Percentiles rank a stretch among this genome's conserved stretches.
Evolutionary conservation across 805 yeast genomes (phyloP).

Genomic region (Yarrowia alimentaria): DNA sequence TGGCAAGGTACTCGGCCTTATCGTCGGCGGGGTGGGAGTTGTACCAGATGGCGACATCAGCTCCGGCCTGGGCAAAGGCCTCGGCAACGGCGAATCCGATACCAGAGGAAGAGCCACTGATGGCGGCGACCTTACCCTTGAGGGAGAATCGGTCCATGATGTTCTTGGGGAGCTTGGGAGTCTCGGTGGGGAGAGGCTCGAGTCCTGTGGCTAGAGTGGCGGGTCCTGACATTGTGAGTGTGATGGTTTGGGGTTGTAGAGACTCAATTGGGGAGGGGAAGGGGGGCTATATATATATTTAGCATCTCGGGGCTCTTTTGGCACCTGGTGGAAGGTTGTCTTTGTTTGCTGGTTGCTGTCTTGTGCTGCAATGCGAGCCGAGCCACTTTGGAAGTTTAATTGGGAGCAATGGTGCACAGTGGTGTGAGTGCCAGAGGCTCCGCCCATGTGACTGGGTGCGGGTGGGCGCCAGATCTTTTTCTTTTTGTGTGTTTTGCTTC

Average conservation of each 20-base stretch:
- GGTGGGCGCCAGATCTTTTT: too few relatives aligned
- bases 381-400: too few relatives aligned
- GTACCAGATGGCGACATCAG: slow-evolving; percentile 72
- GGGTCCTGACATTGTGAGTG: slow-evolving; percentile 32
- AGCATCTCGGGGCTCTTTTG: too few relatives aligned
- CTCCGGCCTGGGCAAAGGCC: slow-evolving; percentile 85
- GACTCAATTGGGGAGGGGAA: neutral
- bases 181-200: slow-evolving; percentile 50
- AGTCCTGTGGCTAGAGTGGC: slow-evolving; percentile 39
- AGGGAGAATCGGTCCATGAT: slow-evolving; percentile 71
- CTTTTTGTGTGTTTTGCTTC: too few relatives aligned
- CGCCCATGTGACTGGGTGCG: too few relatives aligned
- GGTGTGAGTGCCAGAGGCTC: too few relatives aligned
- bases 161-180: slow-evolving; percentile 52
- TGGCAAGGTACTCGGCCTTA: slow-evolving; percentile 54
- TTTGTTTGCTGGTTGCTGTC: too few relatives aligned
- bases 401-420: too few relatives aligned
- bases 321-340: too few relatives aligned
- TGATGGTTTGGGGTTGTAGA: neutral
- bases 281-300: slow-evolving; percentile 4
- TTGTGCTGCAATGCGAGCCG: too few relatives aligned
- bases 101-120: slow-evolving; percentile 84
- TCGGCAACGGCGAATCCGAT: slow-evolving; percentile 80
- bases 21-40: slow-evolving; percentile 62
- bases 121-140: slow-evolving; percentile 77